These are phyloP conservation scores for Westerdykella aurantiaca DNA, from an alignment of 2,329 filamentous ascomycete species.

Conservation along the genomic window DNA sequence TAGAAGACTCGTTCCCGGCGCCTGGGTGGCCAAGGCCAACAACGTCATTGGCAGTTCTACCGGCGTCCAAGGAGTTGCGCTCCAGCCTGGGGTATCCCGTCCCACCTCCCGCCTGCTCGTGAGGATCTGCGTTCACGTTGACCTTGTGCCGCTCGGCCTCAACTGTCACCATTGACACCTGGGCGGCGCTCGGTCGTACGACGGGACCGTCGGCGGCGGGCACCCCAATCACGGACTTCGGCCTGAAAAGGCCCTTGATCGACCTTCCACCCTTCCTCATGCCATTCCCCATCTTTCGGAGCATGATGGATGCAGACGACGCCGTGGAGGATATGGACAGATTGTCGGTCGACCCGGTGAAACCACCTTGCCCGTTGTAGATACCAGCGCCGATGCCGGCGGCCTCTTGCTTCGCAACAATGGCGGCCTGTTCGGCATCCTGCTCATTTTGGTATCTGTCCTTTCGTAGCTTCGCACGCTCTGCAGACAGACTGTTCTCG, in stretches of 20 bases:
- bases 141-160: slow-evolving; percentile 85
- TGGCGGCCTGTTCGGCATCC: slow-evolving; percentile 84
- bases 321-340: slow-evolving; percentile 85
- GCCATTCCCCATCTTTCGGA: slow-evolving; percentile 98
- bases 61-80: slow-evolving; percentile 69
- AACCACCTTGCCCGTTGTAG: slow-evolving; percentile 79
- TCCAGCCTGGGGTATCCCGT: slow-evolving; percentile 83
- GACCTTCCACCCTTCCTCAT: slow-evolving; percentile 92
- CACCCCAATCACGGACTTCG: slow-evolving; percentile 82
- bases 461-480: slow-evolving; percentile 52
- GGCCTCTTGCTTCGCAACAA: slow-evolving; percentile 88
- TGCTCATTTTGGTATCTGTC: slow-evolving; percentile 53
- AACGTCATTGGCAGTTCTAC: slow-evolving; percentile 43
- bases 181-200: slow-evolving; percentile 65
- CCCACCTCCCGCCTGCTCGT: slow-evolving; percentile 62
- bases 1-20: slow-evolving; percentile 46
- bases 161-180: slow-evolving; percentile 91
- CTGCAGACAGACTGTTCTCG: slow-evolving; percentile 50
- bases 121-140: slow-evolving; percentile 66
- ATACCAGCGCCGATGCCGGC: slow-evolving; percentile 88
- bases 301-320: slow-evolving; percentile 86
- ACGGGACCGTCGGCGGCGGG: slow-evolving; percentile 63
- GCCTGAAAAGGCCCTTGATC: slow-evolving; percentile 87
- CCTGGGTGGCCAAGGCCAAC: slow-evolving; percentile 31
- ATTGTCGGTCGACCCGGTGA: slow-evolving; percentile 89